phyloP scores from a whole-genome alignment of 306 rosid species.

The Rubus idaeus region DNA sequence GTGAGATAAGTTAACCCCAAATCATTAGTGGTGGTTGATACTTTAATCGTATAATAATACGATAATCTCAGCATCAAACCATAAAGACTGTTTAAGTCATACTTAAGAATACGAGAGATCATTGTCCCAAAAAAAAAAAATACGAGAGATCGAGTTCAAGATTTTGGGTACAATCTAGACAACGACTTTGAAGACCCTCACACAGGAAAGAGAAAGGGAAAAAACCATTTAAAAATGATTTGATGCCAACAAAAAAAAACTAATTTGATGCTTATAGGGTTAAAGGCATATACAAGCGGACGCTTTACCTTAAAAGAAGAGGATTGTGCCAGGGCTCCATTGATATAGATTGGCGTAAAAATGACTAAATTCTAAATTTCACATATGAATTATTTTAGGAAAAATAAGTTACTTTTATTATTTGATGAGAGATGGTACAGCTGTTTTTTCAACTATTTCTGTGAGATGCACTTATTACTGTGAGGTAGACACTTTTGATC shows the following conservation, averaged over 20 bases:
- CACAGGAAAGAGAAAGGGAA: too few species aligned
- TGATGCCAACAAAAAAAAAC: too few species aligned
- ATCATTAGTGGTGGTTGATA: neutral
- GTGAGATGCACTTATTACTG: too few species aligned
- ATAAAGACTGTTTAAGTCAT: neutral
- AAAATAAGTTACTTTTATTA: neutral
- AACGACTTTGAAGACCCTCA: neutral
- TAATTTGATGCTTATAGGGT: too few species aligned
- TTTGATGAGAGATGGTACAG: neutral
- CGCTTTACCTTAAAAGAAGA: too few species aligned
- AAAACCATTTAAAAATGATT: too few species aligned
- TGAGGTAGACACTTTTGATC: constrained; percentile 2
- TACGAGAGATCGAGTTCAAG: too few species aligned
- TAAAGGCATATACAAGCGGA: too few species aligned
- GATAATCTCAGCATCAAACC: neutral
- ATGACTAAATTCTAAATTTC: neutral
- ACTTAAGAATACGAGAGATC: too few species aligned
- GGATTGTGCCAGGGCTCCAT: too few species aligned
- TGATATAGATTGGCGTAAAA: too few species aligned
- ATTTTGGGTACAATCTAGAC: neutral
- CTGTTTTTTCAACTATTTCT: neutral
- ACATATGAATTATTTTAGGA: neutral
- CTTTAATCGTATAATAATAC: neutral
- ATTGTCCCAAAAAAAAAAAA: too few species aligned
- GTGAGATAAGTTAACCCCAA: neutral